phyloP scores from a whole-genome alignment of 805 yeast species.

The Cyberlindnera xylosilytica region DNA sequence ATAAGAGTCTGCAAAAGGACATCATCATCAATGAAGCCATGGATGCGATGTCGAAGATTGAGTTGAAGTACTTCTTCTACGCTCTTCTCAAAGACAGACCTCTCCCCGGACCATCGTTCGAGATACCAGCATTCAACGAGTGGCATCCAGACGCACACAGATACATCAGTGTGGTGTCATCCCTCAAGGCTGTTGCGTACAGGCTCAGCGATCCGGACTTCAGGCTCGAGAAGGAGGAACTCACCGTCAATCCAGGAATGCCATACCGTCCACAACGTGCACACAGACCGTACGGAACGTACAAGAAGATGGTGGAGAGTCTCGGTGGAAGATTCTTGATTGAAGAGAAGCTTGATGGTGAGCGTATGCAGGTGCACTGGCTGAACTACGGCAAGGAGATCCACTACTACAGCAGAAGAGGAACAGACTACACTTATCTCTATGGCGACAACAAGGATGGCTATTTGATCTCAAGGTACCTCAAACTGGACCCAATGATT shows the following conservation, averaged over 20 bases:
- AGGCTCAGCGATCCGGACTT: slow-evolving; percentile 48
- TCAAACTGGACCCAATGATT: slow-evolving; percentile 32
- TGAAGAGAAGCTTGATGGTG: slow-evolving; percentile 95
- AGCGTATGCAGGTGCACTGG: slow-evolving; percentile 77
- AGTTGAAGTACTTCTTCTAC: slow-evolving; percentile 65
- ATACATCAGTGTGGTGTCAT: slow-evolving; percentile 62
- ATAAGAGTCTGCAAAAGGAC: slow-evolving; percentile 37
- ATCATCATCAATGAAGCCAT: slow-evolving; percentile 48
- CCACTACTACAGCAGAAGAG: slow-evolving; percentile 53
- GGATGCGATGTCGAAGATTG: slow-evolving; percentile 53
- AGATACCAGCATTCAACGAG: slow-evolving; percentile 47
- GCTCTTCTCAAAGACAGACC: slow-evolving; percentile 58
- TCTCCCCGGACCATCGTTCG: slow-evolving; percentile 55
- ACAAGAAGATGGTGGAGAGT: slow-evolving; percentile 46
- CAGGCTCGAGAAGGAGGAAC: slow-evolving; percentile 40
- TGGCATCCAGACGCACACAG: slow-evolving; percentile 83
- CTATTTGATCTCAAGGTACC: slow-evolving; percentile 55
- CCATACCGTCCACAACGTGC: slow-evolving; percentile 78
- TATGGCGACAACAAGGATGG: slow-evolving; percentile 54
- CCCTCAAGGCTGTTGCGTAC: slow-evolving; percentile 57
- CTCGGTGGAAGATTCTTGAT: slow-evolving; percentile 54
- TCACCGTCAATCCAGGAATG: slow-evolving; percentile 32
- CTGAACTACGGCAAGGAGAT: slow-evolving; percentile 35
- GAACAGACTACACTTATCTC: slow-evolving; percentile 66
- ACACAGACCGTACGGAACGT: slow-evolving; percentile 45